phyloP scores from a whole-genome alignment of 805 yeast species.

The Candida xiaguanensis region DNA sequence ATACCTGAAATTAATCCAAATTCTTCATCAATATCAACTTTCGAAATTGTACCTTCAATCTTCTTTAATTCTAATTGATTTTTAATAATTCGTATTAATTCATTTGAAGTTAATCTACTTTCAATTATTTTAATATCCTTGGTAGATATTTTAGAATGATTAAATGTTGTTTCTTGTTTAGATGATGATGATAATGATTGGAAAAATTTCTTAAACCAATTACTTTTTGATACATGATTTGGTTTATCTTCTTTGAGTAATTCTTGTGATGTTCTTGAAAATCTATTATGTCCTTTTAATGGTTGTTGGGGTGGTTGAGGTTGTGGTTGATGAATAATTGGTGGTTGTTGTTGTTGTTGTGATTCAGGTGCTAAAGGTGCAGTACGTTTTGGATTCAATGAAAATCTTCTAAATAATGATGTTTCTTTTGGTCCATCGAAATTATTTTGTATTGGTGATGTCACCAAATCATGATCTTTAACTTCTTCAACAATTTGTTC shows the following conservation, averaged over 20 bases:
- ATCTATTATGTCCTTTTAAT: slow-evolving; percentile 20
- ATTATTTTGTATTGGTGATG: slow-evolving; percentile 1
- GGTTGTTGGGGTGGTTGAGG: too few relatives aligned
- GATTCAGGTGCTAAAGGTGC: slow-evolving; percentile 38
- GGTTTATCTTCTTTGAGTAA: slow-evolving; percentile 5
- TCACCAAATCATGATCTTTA: not conserved
- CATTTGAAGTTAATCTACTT: slow-evolving; percentile 25
- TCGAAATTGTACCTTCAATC: slow-evolving; percentile 47
- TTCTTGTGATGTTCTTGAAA: slow-evolving; percentile 31
- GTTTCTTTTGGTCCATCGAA: slow-evolving; percentile 10
- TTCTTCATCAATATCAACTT: slow-evolving; percentile 41
- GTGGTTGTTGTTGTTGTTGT: not conserved
- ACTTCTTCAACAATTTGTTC: slow-evolving; percentile 1
- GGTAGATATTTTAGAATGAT: slow-evolving; percentile 1
- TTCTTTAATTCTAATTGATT: slow-evolving; percentile 43
- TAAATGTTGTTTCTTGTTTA: slow-evolving; percentile 2
- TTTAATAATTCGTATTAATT: slow-evolving; percentile 32
- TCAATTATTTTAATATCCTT: slow-evolving; percentile 32
- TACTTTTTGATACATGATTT: slow-evolving; percentile 15
- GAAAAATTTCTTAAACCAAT: slow-evolving; percentile 40
- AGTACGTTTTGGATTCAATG: slow-evolving; percentile 35
- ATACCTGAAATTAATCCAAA: slow-evolving; percentile 43
- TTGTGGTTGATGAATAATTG: too few relatives aligned
- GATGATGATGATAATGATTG: slow-evolving; percentile 19
- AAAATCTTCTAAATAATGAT: slow-evolving; percentile 21